Evolutionary conservation across 169 alveolate genomes (phyloP).

Genomic region (Eimeria maxima): DNA sequence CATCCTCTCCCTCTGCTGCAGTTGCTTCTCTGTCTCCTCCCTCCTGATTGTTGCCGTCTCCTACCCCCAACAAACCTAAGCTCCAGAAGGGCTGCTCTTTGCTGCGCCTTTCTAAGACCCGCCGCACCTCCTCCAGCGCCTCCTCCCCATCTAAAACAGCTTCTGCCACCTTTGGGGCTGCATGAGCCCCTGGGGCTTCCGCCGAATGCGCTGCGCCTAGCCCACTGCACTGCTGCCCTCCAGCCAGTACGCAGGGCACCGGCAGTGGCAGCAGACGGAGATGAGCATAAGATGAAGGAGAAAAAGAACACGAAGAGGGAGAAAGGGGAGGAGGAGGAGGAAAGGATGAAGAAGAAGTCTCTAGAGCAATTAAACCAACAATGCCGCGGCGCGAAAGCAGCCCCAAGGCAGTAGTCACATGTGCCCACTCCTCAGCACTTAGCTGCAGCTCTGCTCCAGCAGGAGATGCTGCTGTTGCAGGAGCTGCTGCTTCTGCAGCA

Average conservation of each 20-base stretch:
- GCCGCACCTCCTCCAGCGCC: constrained; percentile 37
- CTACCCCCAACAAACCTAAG: background rate
- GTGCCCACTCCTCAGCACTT: constrained; percentile 24
- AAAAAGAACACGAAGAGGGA: background rate
- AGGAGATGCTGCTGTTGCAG: background rate
- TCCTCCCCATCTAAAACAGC: background rate
- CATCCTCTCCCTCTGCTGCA: background rate
- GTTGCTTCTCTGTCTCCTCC: background rate
- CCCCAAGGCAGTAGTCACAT: constrained; percentile 27
- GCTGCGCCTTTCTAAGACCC: background rate
- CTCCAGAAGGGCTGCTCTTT: background rate
- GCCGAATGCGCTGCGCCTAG: background rate
- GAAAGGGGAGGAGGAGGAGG: background rate
- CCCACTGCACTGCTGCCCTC: background rate
- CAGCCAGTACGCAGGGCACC: background rate
- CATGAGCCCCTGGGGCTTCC: background rate
- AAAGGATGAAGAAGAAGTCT: background rate
- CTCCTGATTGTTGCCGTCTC: background rate
- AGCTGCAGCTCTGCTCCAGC: background rate
- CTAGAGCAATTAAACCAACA: background rate
- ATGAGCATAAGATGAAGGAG: background rate
- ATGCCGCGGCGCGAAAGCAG: constrained; percentile 18
- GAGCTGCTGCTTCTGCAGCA: background rate
- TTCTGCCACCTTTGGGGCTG: background rate
- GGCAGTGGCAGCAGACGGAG: background rate